Conservation (phyloP, 345 rosid genomes). For the Euphorbia pulcherrima region DNA sequence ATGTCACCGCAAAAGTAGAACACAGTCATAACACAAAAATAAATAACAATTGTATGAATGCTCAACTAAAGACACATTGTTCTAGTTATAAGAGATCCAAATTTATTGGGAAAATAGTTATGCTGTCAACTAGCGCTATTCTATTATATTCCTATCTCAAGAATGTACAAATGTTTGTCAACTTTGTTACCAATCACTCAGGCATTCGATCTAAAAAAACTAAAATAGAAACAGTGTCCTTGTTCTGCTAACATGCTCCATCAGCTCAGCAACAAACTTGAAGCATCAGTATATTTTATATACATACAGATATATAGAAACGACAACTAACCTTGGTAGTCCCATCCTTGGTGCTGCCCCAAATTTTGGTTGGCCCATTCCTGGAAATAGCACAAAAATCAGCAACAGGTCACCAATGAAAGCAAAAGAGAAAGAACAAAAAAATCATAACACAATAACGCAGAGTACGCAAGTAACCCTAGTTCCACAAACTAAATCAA, state of each 20-base stretch:
- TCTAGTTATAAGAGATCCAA: background rate
- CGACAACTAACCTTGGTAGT: conserved; percentile 39
- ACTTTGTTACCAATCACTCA: background rate
- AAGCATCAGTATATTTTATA: too few relatives aligned
- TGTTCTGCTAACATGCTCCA: background rate
- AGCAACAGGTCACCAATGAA: background rate
- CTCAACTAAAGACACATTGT: background rate
- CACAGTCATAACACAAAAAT: conserved; percentile 1
- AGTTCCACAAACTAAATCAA: background rate
- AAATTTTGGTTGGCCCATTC: conserved; percentile 70
- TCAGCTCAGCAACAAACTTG: background rate
- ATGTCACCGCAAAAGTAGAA: conserved; percentile 18
- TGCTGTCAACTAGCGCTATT: background rate
- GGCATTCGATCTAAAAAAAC: background rate
- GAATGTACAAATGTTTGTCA: background rate
- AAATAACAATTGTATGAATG: background rate
- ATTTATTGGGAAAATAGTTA: background rate
- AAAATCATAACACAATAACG: background rate
- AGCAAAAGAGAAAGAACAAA: background rate
- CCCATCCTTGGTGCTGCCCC: conserved; percentile 60
- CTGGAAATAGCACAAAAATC: conserved; percentile 29
- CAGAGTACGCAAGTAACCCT: background rate
- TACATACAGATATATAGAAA: background rate
- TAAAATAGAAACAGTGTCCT: background rate
- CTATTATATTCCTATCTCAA: background rate